Percentiles rank a stretch among this genome's conserved stretches.
These are phyloP conservation scores for Entomortierella parvispora DNA, from an alignment of 192 early-diverging fungal species.

Conservation along the genomic window DNA sequence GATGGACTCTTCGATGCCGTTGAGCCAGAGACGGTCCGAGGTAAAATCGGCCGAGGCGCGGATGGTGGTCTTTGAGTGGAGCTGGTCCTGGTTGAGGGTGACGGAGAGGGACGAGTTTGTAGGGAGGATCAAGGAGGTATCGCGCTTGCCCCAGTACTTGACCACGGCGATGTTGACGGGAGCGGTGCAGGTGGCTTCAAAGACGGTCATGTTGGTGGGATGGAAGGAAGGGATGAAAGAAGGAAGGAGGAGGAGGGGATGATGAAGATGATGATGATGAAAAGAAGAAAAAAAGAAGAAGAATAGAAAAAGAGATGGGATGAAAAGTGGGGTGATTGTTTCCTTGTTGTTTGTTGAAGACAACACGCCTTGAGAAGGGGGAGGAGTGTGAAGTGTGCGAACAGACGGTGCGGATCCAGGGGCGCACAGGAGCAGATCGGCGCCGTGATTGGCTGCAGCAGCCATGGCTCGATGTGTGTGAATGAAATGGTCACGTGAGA, in stretches of 20 bases:
- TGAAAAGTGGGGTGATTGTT: background rate
- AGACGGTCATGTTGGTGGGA: conserved; percentile 31
- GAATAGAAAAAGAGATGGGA: conserved; percentile 12
- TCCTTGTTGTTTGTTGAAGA: background rate
- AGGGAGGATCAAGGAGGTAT: conserved; percentile 89
- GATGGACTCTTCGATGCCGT: conserved; percentile 90
- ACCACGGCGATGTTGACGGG: conserved; percentile 99
- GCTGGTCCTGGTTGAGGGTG: conserved; percentile 95
- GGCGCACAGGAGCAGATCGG: background rate
- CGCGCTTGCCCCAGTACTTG: conserved; percentile 99
- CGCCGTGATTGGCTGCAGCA: conserved; percentile 30
- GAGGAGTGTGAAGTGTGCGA: too few relatives aligned
- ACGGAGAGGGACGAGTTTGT: conserved; percentile 98
- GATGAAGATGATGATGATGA: background rate
- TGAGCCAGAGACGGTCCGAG: conserved; percentile 93
- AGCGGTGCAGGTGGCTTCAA: conserved; percentile 84
- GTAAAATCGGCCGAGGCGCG: conserved; percentile 69
- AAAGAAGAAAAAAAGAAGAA: background rate
- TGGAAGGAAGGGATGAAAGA: background rate
- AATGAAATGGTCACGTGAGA: background rate
- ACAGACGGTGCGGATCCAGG: conserved; percentile 9
- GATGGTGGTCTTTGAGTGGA: conserved; percentile 95
- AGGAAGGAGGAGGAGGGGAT: background rate
- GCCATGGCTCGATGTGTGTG: conserved; percentile 36
- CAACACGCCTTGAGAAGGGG: too few relatives aligned